Base-by-base conservation (phyloP, 2,329 filamentous ascomycete genomes). In the Ceratocystis variospora region DNA sequence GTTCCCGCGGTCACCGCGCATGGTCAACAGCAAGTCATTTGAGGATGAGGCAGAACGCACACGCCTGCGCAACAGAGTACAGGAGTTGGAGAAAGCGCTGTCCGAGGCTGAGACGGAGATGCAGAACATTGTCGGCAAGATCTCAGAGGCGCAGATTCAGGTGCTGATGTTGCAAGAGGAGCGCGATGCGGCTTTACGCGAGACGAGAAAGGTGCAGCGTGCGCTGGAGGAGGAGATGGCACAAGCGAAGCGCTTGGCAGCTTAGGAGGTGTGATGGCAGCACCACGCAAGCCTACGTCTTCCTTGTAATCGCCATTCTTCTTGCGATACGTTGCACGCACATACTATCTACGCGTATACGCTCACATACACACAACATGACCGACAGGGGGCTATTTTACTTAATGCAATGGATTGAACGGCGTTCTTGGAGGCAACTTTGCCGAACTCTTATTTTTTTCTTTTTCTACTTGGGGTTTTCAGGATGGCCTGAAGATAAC, bases 81-180 rank as follows among this genome's bases (percentile, higher is more conserved):
- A 84, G 66, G 90, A 96, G 76, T 83, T 99, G 2, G 94, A 99
- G 78, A 86, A 84, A 71, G 87, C 92, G 17, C 74, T 77, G 2
- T 74, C 74, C 7, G 74, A 77, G 45, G 74, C 76, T 10, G 90
- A 94, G 72, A 80, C 79, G 61, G 89, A 93, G 76, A 92, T 94
- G 87, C 85, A 90, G 72, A 86, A 89, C 72, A 89, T 94, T 5
- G 86, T 94, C 17, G 81, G 85, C 68, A 82, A 84, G 71, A 93
- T 95, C 86, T 92, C 89, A 76, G 79, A 80, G 71, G 87, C 89
- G 31, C 89, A 94, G 77, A 88, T 93, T 69, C 88, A 92, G 76
- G 89, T 94, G 59, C 84, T 88, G 71, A 87, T 90, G 73, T 79
- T 95, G 61, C 89, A 92, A 74, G 83, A 84, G 70, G 84, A 88